phyloP scores from a whole-genome alignment of 129 eudicot genomes.

The Erigeron canadensis region DNA sequence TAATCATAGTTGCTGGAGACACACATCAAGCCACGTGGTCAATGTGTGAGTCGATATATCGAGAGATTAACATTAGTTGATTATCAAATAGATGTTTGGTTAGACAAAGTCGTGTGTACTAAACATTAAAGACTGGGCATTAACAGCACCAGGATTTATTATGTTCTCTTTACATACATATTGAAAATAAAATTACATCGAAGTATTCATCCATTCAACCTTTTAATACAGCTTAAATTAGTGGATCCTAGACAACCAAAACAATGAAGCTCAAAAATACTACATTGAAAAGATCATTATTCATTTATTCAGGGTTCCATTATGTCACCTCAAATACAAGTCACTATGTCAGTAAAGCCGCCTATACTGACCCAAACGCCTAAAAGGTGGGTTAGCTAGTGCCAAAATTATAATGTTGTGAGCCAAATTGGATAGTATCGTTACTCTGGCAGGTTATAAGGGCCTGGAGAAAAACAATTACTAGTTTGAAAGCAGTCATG shows the following conservation, averaged over 20 bases:
- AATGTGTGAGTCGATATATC: neutral
- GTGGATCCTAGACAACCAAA: neutral
- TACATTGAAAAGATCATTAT: neutral
- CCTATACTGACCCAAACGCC: too few relatives aligned
- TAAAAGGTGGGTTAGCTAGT: too few relatives aligned
- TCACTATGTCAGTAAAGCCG: neutral
- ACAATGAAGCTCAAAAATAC: neutral
- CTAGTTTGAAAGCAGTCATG: too few relatives aligned
- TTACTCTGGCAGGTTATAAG: too few relatives aligned
- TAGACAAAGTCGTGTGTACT: neutral
- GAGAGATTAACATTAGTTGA: neutral
- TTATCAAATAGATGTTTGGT: neutral
- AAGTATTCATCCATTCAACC: neutral
- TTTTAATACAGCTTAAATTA: constrained; percentile 3
- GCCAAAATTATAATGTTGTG: too few relatives aligned
- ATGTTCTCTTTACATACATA: neutral
- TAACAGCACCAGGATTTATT: neutral
- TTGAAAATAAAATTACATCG: too few relatives aligned
- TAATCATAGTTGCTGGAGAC: neutral
- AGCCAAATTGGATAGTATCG: too few relatives aligned
- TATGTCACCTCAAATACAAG: neutral
- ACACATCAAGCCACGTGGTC: neutral
- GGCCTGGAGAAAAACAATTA: too few relatives aligned
- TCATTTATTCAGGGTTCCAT: neutral
- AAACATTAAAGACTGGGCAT: constrained; percentile 5